phyloP scores from a whole-genome alignment of 176 grass and related monocot genomes.

The Carex pumila region DNA sequence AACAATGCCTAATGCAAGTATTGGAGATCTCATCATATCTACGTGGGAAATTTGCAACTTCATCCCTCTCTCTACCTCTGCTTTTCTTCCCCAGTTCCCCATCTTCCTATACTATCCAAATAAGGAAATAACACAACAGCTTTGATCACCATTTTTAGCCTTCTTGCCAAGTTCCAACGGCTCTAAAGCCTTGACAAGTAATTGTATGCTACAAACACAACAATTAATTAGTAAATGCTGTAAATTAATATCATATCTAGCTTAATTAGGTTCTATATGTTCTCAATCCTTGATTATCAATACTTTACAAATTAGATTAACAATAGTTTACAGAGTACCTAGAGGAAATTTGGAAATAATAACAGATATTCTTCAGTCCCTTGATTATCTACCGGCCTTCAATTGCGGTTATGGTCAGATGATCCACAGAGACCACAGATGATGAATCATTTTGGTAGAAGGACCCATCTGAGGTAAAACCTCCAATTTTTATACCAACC shows the following conservation, averaged over 20 bases:
- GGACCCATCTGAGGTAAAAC: background rate
- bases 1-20: no score
- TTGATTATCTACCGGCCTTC: constrained; percentile 8
- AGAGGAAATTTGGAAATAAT: background rate
- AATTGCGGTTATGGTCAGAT: background rate
- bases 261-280: background rate
- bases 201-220: no score
- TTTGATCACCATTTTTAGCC: no score
- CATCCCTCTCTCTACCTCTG: no score
- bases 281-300: background rate
- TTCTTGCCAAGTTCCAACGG: no score
- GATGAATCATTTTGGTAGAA: background rate
- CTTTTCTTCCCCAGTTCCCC: no score
- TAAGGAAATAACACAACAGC: no score
- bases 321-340: background rate
- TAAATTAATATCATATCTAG: background rate
- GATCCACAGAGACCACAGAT: background rate
- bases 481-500: constrained; percentile 16
- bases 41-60: no score
- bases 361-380: background rate
- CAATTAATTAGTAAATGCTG: no score
- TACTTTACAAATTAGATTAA: background rate
- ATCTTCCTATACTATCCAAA: no score
- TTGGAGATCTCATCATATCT: no score
- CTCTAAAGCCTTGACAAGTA: no score